Percentiles rank a stretch among this genome's conserved stretches.
Conservation (phyloP, 2,329 filamentous ascomycete species). For the Fusarium avenaceum region DNA sequence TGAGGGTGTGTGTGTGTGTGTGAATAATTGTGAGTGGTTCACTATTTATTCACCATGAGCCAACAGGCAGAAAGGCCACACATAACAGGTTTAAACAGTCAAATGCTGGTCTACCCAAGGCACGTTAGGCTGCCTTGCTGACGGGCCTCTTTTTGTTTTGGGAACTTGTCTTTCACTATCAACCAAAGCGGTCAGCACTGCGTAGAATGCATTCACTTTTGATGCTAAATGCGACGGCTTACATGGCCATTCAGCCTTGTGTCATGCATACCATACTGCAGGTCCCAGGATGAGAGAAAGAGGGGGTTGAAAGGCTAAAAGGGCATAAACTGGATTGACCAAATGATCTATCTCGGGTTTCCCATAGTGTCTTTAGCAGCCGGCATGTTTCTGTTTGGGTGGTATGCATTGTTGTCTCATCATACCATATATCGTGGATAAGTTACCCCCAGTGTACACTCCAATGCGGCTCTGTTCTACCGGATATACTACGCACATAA, state of each 20-base stretch:
- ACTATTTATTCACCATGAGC: not conserved
- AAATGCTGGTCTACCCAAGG: no score
- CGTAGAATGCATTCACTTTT: not conserved
- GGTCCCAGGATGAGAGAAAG: conserved; percentile 3
- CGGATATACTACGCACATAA: not conserved
- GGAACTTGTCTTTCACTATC: not conserved
- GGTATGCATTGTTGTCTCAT: not conserved
- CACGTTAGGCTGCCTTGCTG: not conserved
- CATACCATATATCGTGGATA: conserved; percentile 1
- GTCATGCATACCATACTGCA: conserved; percentile 6
- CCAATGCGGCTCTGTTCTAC: conserved; percentile 1
- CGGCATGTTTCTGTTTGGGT: not conserved
- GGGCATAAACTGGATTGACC: not conserved
- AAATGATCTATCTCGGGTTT: conserved; percentile 9
- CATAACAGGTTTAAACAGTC: not conserved
- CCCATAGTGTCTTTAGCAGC: conserved; percentile 1
- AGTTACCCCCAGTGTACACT: not conserved
- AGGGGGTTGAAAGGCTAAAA: conserved; percentile 4
- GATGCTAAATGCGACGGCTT: not conserved
- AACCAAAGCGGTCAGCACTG: not conserved
- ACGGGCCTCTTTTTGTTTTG: not conserved
- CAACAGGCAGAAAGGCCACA: conserved; percentile 23
- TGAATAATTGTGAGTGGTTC: conserved; percentile 10
- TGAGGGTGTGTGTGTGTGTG: conserved; percentile 9
- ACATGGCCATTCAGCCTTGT: conserved; percentile 20